A percentile compares a stretch with the other conserved stretches of the same genome.
Conservation (phyloP, 2,329 filamentous ascomycete species). For the Pseudocercospora macadamiae region DNA sequence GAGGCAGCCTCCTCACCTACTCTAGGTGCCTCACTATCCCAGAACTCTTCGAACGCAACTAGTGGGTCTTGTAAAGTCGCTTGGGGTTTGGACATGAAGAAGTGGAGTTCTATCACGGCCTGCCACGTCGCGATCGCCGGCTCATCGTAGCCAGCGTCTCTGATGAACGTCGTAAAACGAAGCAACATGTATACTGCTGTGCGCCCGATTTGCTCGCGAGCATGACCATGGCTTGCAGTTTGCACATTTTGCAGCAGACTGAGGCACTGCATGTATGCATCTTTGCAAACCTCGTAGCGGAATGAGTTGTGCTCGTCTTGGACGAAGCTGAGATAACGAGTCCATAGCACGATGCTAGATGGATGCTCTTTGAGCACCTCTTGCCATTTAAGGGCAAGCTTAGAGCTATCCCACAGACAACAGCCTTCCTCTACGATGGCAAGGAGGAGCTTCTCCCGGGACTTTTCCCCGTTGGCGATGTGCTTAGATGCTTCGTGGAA, state of each 20-base stretch:
- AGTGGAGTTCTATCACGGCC: constrained; percentile 71
- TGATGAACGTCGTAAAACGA: constrained; percentile 71
- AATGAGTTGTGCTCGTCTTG: constrained; percentile 71
- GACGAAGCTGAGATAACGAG: constrained; percentile 68
- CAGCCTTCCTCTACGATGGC: constrained; percentile 73
- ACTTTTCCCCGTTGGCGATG: constrained; percentile 46
- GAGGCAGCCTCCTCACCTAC: constrained; percentile 73
- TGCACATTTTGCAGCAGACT: constrained; percentile 13
- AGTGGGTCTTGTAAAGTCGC: constrained; percentile 15
- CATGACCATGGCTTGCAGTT: not conserved
- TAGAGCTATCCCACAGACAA: constrained; percentile 71
- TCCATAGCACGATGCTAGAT: constrained; percentile 69
- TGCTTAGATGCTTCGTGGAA: constrained; percentile 75
- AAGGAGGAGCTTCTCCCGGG: constrained; percentile 64
- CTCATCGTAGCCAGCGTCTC: constrained; percentile 78
- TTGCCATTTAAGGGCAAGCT: constrained; percentile 67
- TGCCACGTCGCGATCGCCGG: constrained; percentile 82
- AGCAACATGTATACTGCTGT: constrained; percentile 72
- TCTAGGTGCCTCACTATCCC: constrained; percentile 81
- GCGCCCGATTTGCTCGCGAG: constrained; percentile 34
- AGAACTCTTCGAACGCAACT: constrained; percentile 69
- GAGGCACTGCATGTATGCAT: constrained; percentile 63
- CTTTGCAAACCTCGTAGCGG: constrained; percentile 66
- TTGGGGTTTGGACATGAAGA: constrained; percentile 56
- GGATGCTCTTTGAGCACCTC: constrained; percentile 60